Base-by-base conservation (phyloP, 2,329 filamentous ascomycete species). In the Leptographium wingfieldii region DNA sequence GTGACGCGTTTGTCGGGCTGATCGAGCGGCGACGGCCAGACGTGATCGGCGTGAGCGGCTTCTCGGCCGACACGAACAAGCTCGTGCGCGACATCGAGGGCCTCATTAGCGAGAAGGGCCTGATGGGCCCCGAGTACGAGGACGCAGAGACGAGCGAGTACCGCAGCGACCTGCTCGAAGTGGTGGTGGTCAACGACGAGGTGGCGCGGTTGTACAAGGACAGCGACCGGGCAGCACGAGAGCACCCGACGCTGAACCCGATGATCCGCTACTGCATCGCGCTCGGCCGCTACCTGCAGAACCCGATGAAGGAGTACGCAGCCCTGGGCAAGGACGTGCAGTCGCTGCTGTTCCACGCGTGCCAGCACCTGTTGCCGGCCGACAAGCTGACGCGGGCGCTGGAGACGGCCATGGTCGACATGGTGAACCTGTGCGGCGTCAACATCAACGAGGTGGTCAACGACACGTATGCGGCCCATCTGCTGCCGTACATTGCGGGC, bases 361-460 rank as follows among this genome's bases (percentile, higher is more conserved):
- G 91, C 67, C 94, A 99, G 71, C 87, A 92, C 63, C 81, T 96
- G 35, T 80, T 99, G 16, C 87, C 92, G 0, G 83, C 91, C 62
- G 92, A 97, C 46, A 92, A 95, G 74, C 79, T 99, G 48, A 76
- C 86, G 63, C 91, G 89, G 70, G 84, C 90, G 62, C 80, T 99
- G 19, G 94, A 99, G 68, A 95, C 89, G n/a, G 90, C 92, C 53
- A 89, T 99, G 84, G 92, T 99, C 12, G 94, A 99, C 70, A 96
- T 96, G 81, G 94, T 99, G 66, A 99, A 99, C 70, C 83, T 99
- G 52, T 91, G 92, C 54, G 94, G 94, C 69, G 90, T 99, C 46
- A 90, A 97, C 67, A 87, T 99, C 69, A 96, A 96, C 67, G 92
- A 96, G 65, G 91, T 92, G 16, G 85, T 95, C 60, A 80, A 79